These are phyloP conservation scores for Pythium dissimile DNA, from an alignment of 352 stramenopile genomes.

Conservation along the genomic window DNA sequence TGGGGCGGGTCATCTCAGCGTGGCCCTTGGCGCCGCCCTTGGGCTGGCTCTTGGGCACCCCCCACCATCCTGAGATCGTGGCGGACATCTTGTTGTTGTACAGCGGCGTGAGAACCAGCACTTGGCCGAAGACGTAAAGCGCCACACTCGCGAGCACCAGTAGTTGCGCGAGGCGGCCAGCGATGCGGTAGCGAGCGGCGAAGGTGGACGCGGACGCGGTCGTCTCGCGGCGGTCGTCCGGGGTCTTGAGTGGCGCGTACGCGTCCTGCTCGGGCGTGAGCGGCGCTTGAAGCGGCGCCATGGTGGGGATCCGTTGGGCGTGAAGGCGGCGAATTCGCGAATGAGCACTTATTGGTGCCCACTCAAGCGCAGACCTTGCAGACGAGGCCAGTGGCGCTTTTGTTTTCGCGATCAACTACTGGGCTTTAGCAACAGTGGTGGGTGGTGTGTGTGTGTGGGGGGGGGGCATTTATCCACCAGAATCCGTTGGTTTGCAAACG, in stretches of 20 bases:
- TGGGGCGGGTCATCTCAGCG: constrained; percentile 49
- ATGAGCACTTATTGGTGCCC: too few species aligned
- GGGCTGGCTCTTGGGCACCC: constrained; percentile 13
- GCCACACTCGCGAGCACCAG: constrained; percentile 13
- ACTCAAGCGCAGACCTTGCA: too few species aligned
- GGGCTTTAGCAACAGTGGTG: too few species aligned
- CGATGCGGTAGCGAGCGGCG: not conserved
- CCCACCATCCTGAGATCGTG: constrained; percentile 28
- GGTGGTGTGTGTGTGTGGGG: too few species aligned
- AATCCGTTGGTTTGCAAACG: constrained; percentile 11
- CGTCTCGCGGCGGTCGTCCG: not conserved
- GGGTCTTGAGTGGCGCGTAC: constrained; percentile 12
- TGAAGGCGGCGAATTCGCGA: constrained; percentile 2
- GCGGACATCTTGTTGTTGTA: constrained; percentile 18
- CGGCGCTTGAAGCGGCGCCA: constrained; percentile 8
- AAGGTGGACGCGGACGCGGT: not conserved
- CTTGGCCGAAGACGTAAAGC: constrained; percentile 30
- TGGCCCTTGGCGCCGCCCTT: constrained; percentile 19
- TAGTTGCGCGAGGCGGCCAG: not conserved
- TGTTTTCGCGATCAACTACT: too few species aligned
- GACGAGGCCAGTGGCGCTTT: too few species aligned
- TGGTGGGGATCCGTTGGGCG: not conserved
- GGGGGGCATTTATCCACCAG: too few species aligned
- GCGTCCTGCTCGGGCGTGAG: constrained; percentile 7
- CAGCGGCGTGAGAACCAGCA: constrained; percentile 23